Conservation (phyloP, 2,329 filamentous ascomycete species). For the Aspergillus pseudotamarii region DNA sequence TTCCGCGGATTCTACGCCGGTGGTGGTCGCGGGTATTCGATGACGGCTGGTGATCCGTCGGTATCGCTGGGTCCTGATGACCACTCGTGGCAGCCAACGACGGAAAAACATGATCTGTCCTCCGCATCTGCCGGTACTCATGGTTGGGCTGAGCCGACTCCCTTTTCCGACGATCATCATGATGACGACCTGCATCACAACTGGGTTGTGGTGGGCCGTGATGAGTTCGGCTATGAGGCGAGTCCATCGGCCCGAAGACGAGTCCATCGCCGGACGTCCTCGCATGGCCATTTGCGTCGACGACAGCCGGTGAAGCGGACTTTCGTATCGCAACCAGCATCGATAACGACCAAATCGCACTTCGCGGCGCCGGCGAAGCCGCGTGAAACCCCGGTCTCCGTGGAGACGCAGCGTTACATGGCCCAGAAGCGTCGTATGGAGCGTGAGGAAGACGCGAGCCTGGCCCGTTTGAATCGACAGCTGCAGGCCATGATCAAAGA, state of each 20-base stretch:
- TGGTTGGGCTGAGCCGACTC: slow-evolving; percentile 37
- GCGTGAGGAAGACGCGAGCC: slow-evolving; percentile 74
- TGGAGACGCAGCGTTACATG: slow-evolving; percentile 73
- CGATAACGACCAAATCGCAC: slow-evolving; percentile 27
- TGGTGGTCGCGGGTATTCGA: slow-evolving; percentile 71
- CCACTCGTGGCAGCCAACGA: slow-evolving; percentile 19
- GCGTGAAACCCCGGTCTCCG: slow-evolving; percentile 35
- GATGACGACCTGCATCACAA: slow-evolving; percentile 61
- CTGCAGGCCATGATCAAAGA: slow-evolving; percentile 86
- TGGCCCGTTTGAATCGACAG: slow-evolving; percentile 77
- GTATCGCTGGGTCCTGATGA: neutral
- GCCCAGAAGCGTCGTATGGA: slow-evolving; percentile 74
- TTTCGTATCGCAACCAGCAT: slow-evolving; percentile 21
- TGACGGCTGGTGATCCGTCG: slow-evolving; percentile 40
- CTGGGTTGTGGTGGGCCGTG: slow-evolving; percentile 67
- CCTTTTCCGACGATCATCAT: slow-evolving; percentile 59
- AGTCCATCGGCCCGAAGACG: slow-evolving; percentile 10
- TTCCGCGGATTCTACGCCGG: slow-evolving; percentile 88
- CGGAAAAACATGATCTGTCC: slow-evolving; percentile 19
- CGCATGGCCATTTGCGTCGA: slow-evolving; percentile 17
- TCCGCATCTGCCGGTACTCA: slow-evolving; percentile 31
- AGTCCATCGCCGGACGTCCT: slow-evolving; percentile 16
- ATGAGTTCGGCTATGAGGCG: slow-evolving; percentile 24
- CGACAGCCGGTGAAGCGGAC: slow-evolving; percentile 27
- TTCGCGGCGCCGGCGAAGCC: slow-evolving; percentile 33